Base-by-base conservation (phyloP, 768 basidiomycete species). In the Coprinopsis cinerea region DNA sequence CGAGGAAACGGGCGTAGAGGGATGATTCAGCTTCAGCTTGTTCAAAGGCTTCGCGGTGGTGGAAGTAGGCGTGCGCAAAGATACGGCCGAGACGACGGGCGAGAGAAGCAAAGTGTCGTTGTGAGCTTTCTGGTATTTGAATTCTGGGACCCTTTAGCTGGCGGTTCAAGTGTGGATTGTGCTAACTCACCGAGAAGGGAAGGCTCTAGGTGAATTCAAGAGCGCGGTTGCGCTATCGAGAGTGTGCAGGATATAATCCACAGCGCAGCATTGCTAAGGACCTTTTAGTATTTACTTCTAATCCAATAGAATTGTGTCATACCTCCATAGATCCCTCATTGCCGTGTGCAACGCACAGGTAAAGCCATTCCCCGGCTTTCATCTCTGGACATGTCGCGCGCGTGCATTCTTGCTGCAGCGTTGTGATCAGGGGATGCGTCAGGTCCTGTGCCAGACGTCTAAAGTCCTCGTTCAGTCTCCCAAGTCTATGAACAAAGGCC, bases 291-390 rank as follows among this genome's bases (percentile, higher is more conserved):
- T 4, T 24, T 36, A 47, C 47, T 10, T 24, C 24, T 32, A 30
- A 25, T 34, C 15, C 14, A 11, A 20, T 14, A 46, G 17, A 17
- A 11, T 35, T 44, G 26, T 3, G 10, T 27, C 77, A 40, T 57
- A 88, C 89, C 80, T 92, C 90, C 81, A 89, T 87, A 44, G 83
- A 79, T 9, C 85, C 85, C 50, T 89, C 88, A 59, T 83, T 89
- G 18, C 90, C 92, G 66, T 97, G 93, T 0, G 92, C 94, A 32
- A 94, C 92, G 57, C 95, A 98, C 4, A 97, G 70, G 67, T 96
- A 98, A 24, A 91, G 75, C 95, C 95, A 97, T 72, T 97, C 92
- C 48, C 90, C 91, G n/a, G 94, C 93, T 66, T 94, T 94, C 95
- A 99, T 99, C 68, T 95, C 86, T 1, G 93, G 91, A 72, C 95